Conservation (phyloP, 1,284 basidiomycete species). For the Heterobasidion parviporum region DNA sequence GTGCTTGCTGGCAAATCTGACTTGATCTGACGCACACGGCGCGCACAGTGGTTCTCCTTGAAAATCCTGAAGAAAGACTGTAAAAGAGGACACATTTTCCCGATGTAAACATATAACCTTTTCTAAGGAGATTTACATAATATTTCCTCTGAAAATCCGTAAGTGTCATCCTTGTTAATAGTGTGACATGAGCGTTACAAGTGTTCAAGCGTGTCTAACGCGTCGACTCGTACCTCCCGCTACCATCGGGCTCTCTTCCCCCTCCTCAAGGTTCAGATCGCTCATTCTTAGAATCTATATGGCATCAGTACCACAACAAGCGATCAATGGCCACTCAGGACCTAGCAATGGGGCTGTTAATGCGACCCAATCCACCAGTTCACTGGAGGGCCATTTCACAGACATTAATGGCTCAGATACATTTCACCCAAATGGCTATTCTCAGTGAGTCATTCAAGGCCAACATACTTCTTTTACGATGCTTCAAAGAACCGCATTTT, state of each 20-base stretch:
- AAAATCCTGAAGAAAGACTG: no score
- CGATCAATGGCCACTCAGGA: slow-evolving; percentile 24
- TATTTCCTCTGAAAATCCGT: no score
- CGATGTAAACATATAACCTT: no score
- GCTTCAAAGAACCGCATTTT: no score
- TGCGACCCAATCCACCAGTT: neutral
- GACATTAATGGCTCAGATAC: neutral
- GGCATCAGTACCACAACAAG: neutral
- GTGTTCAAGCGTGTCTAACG: no score
- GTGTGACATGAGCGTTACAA: no score
- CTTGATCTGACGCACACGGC: no score
- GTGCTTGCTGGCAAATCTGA: no score
- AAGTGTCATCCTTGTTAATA: no score
- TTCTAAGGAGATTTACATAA: no score
- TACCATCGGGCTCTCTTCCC: neutral
- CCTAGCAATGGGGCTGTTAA: slow-evolving; percentile 18
- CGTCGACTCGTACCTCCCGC: neutral
- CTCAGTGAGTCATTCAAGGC: neutral
- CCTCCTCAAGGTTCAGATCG: neutral
- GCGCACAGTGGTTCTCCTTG: no score
- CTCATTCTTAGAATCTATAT: neutral
- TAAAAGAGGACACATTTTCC: no score
- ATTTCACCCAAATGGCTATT: neutral
- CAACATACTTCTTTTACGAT: neutral
- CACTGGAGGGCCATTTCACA: neutral